Conservation (phyloP, 208 protist species). For the Acanthamoeba quina region DNA sequence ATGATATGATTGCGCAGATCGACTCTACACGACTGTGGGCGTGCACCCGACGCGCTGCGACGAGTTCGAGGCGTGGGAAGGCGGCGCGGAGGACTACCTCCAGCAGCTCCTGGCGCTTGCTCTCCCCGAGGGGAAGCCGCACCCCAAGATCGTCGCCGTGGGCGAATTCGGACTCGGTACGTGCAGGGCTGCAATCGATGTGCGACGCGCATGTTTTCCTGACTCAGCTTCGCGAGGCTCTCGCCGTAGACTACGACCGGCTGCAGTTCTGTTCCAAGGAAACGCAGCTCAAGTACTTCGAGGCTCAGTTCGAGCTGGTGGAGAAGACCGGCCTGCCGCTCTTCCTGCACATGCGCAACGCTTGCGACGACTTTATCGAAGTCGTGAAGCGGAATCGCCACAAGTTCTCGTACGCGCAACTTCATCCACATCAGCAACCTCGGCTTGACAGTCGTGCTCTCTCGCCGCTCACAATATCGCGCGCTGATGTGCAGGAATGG, state of each 20-base stretch:
- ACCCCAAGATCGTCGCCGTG: slow-evolving; percentile 75
- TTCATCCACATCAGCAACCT: too few species aligned
- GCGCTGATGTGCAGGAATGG: slow-evolving; percentile 80
- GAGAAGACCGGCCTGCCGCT: slow-evolving; percentile 92
- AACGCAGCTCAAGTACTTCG: slow-evolving; percentile 91
- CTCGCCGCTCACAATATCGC: too few species aligned
- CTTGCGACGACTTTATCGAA: slow-evolving; percentile 91
- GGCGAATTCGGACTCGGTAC: slow-evolving; percentile 81
- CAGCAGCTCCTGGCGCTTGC: slow-evolving; percentile 21
- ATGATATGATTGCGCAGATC: background rate
- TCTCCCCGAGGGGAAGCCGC: slow-evolving; percentile 48
- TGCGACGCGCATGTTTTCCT: background rate
- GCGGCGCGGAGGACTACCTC: slow-evolving; percentile 61
- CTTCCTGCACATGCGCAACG: slow-evolving; percentile 96
- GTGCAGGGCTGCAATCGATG: background rate
- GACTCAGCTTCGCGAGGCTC: background rate
- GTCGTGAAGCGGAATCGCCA: slow-evolving; percentile 76
- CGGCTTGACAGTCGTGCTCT: too few species aligned
- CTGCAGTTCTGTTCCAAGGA: slow-evolving; percentile 94
- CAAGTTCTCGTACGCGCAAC: background rate
- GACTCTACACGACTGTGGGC: slow-evolving; percentile 89
- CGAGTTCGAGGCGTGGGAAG: slow-evolving; percentile 86
- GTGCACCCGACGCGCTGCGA: slow-evolving; percentile 93
- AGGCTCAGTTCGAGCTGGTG: slow-evolving; percentile 90
- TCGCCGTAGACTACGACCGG: slow-evolving; percentile 95